A percentile compares a stretch with the other conserved stretches of the same genome.
Conservation (phyloP, 495 filamentous ascomycete genomes). For the Parathielavia hyrcaniae region DNA sequence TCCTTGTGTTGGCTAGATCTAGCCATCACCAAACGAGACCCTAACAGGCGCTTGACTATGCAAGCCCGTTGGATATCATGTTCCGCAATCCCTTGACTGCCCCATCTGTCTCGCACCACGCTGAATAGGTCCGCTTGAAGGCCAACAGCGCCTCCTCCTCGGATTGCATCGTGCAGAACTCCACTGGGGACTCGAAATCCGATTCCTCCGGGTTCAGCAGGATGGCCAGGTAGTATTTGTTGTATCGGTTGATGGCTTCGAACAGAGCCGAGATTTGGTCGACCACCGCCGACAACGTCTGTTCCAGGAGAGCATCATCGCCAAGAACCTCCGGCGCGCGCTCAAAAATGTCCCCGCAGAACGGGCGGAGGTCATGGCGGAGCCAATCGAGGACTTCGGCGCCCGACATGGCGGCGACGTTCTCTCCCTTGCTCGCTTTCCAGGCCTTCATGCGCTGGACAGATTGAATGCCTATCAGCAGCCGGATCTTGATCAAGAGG, state of each 20-base stretch:
- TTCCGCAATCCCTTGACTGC: no score
- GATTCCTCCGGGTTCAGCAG: constrained; percentile 8
- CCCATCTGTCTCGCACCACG: no score
- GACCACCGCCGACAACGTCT: not conserved
- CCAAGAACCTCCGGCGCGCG: constrained; percentile 1
- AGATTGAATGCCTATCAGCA: constrained; percentile 6
- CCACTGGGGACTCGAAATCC: not conserved
- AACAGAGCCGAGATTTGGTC: constrained; percentile 5
- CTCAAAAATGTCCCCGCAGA: constrained; percentile 10
- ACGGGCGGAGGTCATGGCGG: not conserved
- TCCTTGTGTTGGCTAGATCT: no score
- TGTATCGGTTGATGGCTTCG: not conserved
- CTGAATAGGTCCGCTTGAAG: no score
- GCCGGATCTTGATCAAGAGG: constrained; percentile 19
- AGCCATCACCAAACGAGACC: no score
- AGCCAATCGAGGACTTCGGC: no score
- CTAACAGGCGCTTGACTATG: no score
- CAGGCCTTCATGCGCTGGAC: not conserved
- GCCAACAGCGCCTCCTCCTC: no score
- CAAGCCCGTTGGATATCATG: no score
- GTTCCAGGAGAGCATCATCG: not conserved
- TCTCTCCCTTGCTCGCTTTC: not conserved
- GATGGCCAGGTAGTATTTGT: constrained; percentile 10
- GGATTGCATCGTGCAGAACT: no score
- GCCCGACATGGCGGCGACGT: not conserved